A percentile compares a stretch with the other conserved stretches of the same genome.
phyloP scores from a whole-genome alignment of 306 rosid species.

The Rosa persica region DNA sequence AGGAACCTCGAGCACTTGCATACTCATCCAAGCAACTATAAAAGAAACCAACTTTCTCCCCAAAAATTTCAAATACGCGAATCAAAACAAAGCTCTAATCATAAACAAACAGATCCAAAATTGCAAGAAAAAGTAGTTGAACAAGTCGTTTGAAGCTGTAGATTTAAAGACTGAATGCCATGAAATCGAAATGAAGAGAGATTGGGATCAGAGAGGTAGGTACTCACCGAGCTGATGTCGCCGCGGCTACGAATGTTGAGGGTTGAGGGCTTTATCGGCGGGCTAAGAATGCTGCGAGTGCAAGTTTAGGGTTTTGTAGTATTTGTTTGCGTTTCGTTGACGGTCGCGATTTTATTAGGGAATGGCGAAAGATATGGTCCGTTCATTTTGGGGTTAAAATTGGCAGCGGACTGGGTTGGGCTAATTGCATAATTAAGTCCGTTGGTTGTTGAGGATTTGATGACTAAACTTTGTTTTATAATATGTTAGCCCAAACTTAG shows the following conservation, averaged over 20 bases:
- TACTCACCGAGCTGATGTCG: conserved; percentile 15
- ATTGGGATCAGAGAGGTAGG: background rate
- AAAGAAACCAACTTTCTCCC: too few relatives aligned
- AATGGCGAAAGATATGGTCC: background rate
- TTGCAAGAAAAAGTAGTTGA: background rate
- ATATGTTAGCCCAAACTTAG: too few relatives aligned
- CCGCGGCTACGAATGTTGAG: background rate
- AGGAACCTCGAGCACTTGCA: too few relatives aligned
- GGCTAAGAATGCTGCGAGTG: background rate
- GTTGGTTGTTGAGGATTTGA: too few relatives aligned
- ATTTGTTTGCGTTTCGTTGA: background rate
- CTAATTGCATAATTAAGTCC: background rate
- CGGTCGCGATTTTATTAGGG: conserved; percentile 12
- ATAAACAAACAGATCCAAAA: background rate
- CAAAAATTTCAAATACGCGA: background rate
- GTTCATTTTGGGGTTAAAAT: background rate
- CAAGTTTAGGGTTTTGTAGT: conserved; percentile 38
- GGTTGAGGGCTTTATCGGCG: conserved; percentile 28
- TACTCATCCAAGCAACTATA: background rate
- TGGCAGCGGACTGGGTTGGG: background rate
- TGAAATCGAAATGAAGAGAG: background rate
- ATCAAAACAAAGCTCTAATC: background rate
- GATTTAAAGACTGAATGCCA: background rate
- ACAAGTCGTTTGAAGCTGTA: background rate
- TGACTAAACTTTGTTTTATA: too few relatives aligned